Evolutionary conservation across 352 stramenopile species (phyloP), one percentile per base, ranked within the genome.

Genomic region (Aphanomyces astaci): DNA sequence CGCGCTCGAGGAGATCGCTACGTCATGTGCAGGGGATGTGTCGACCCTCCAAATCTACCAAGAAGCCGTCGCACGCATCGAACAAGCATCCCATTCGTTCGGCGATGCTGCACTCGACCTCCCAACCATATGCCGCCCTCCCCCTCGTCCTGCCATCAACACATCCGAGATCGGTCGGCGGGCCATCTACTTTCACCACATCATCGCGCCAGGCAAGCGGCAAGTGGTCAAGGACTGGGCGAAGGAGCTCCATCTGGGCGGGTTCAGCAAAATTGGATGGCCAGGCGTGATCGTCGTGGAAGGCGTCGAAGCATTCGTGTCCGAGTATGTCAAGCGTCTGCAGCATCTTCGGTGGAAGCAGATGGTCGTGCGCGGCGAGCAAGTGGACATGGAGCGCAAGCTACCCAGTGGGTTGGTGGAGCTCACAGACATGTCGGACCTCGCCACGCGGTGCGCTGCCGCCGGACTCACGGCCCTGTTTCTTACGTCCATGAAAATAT

Each of bases 161-260:
- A 31, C 13, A 17, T 64, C 45, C 5, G 66, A 81, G n/a, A 64
- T 93, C 15, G 84, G 82, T 11, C 75, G 84, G 13, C 77, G 84
- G 9, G 80, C 82, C 33, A 93, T 93, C 57, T 93, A 91, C 72
- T 89, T 91, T 64, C 84, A 93, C 73, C 84, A 93, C 71, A 91
- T 92, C 67, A 91, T 92, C 66, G 81, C 80, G 4, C 63, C 72
- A 15, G 88, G 73, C 48, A 94, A 94, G 70, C 79, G 81, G 2
- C 80, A 76, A 43, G 82, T 89, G 2, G 72, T 94, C 24, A 81
- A 79, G 46, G 81, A 94, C 43, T 91, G 78, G 81, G 85, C 85
- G 4, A 43, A 75, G 0, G 85, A 94, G 71, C 73, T 92, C 28
- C 33, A 73, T 24, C 81, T 94, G 10, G 72, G 81, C 9, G 85